These are phyloP conservation scores for Zygnema circumcarinatum DNA, from an alignment of 139 green algal species.

Conservation along the genomic window DNA sequence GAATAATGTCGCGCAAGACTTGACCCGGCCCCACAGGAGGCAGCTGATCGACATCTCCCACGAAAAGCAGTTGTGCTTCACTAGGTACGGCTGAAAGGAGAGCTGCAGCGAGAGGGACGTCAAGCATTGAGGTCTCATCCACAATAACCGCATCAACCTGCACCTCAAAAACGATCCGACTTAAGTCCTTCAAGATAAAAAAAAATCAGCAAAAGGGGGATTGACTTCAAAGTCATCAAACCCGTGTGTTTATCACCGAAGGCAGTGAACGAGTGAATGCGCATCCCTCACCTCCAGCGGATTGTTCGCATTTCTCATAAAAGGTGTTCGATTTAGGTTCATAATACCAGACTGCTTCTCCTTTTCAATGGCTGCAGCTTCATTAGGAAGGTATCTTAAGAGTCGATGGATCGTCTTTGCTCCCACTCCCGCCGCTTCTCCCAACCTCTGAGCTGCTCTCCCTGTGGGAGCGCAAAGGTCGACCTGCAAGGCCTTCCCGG, in stretches of 20 bases:
- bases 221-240: too few species aligned
- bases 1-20: conserved; percentile 68
- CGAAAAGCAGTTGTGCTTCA: conserved; percentile 73
- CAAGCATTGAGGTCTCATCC: conserved; percentile 86
- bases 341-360: conserved; percentile 10
- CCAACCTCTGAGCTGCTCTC: conserved; percentile 47
- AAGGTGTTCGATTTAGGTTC: neutral
- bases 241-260: too few species aligned
- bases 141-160: conserved; percentile 72
- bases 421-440: conserved; percentile 21
- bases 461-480: conserved; percentile 57
- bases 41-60: conserved; percentile 89
- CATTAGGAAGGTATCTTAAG: too few species aligned
- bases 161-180: too few species aligned
- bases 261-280: too few species aligned
- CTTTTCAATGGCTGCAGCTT: neutral
- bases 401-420: conserved; percentile 61
- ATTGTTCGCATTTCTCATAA: neutral
- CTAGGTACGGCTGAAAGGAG: conserved; percentile 71
- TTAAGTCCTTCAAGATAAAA: neutral
- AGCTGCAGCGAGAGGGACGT: conserved; percentile 73
- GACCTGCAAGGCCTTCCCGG: conserved; percentile 37
- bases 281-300: conserved; percentile 28
- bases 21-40: conserved; percentile 76
- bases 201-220: conserved; percentile 16